phyloP scores from a whole-genome alignment of 148 eudicot genomes.

The Chenopodium album region DNA sequence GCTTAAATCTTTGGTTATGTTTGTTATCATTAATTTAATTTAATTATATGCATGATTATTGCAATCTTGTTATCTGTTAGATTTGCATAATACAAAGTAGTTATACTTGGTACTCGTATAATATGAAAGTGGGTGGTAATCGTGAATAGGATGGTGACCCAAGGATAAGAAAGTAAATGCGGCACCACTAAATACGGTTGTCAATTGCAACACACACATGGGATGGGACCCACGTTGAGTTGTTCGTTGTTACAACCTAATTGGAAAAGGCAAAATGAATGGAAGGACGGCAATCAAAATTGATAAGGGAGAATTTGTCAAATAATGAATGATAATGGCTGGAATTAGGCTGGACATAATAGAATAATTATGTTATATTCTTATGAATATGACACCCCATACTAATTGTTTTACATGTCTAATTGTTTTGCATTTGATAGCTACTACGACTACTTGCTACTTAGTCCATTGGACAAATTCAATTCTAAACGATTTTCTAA shows the following conservation, averaged over 20 bases:
- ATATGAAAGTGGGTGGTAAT: not conserved
- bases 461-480: too few species aligned
- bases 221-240: slow-evolving; percentile 9
- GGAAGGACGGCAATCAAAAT: not conserved
- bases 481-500: too few species aligned
- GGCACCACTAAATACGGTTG: slow-evolving; percentile 14
- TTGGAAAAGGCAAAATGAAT: not conserved
- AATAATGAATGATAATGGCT: not conserved
- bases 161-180: not conserved
- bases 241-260: not conserved
- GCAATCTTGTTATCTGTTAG: not conserved
- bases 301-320: not conserved
- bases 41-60: not conserved
- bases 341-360: slow-evolving; percentile 10
- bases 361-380: not conserved
- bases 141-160: not conserved
- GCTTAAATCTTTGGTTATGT: too few species aligned
- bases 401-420: not conserved
- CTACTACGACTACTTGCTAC: too few species aligned
- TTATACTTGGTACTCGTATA: not conserved
- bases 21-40: too few species aligned
- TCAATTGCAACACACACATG: not conserved
- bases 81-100: not conserved
- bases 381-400: not conserved
- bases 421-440: not conserved